phyloP scores from a whole-genome alignment of 225 moss, liverwort and hornwort genomes.

The Bryum argenteum region DNA sequence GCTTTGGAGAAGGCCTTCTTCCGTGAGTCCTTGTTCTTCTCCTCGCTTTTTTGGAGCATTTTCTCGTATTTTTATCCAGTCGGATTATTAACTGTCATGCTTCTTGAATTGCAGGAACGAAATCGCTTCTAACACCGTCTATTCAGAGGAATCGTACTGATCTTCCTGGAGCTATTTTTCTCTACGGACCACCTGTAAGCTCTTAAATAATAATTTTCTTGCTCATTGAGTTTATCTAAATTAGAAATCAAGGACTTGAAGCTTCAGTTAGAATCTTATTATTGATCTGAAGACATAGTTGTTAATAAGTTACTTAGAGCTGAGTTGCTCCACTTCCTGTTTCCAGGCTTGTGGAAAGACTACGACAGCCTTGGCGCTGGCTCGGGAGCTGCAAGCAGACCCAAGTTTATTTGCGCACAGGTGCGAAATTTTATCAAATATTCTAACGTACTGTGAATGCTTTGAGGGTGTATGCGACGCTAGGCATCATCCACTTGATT shows the following conservation, averaged over 20 bases:
- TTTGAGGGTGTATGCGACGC: constrained; percentile 3
- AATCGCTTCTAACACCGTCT: constrained; percentile 62
- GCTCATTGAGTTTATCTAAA: neutral
- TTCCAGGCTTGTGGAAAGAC: constrained; percentile 93
- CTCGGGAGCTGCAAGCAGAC: constrained; percentile 80
- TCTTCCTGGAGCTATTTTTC: constrained; percentile 87
- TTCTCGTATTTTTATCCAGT: constrained; percentile 11
- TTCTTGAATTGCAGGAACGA: constrained; percentile 54
- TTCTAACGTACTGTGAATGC: neutral
- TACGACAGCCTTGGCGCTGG: constrained; percentile 75
- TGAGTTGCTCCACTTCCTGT: constrained; percentile 29
- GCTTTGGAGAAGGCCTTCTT: constrained; percentile 63
- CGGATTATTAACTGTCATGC: constrained; percentile 16
- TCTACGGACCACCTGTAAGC: constrained; percentile 89
- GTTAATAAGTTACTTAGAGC: constrained; percentile 9
- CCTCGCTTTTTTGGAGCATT: constrained; percentile 22
- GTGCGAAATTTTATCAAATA: constrained; percentile 34
- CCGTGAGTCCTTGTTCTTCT: constrained; percentile 56
- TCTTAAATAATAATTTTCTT: constrained; percentile 1
- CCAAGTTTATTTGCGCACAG: constrained; percentile 73
- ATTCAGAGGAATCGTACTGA: constrained; percentile 57
- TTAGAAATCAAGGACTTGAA: constrained; percentile 1
- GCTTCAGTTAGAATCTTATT: neutral
- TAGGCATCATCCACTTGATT: constrained; percentile 9
- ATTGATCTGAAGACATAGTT: neutral